phyloP scores from a whole-genome alignment of 371 early-diverging fungal species.

The Rhizopus delemar region DNA sequence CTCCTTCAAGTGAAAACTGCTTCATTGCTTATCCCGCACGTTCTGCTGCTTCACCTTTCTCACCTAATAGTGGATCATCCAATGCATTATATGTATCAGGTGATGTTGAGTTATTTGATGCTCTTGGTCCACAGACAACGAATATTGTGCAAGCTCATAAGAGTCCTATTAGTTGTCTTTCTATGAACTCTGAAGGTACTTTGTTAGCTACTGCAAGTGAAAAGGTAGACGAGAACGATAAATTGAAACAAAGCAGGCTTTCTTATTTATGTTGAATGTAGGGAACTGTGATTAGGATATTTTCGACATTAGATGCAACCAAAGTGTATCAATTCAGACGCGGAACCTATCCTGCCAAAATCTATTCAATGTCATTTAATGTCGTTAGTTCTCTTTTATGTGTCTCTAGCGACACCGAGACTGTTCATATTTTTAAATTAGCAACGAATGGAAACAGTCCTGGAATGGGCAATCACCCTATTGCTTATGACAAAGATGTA shows the following conservation, averaged over 20 bases:
- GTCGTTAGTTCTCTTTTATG: constrained; percentile 76
- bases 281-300: constrained; percentile 97
- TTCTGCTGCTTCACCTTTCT: constrained; percentile 54
- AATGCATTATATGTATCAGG: constrained; percentile 56
- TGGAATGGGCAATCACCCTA: background rate
- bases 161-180: constrained; percentile 80
- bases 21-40: constrained; percentile 91
- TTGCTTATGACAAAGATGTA: constrained; percentile 6
- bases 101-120: constrained; percentile 91
- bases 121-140: constrained; percentile 78
- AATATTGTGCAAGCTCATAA: constrained; percentile 94
- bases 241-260: no score
- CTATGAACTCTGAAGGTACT: constrained; percentile 87
- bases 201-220: constrained; percentile 94
- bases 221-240: constrained; percentile 58
- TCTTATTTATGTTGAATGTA: constrained; percentile 17
- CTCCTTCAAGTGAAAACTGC: constrained; percentile 92
- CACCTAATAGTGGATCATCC: constrained; percentile 26
- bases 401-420: constrained; percentile 92
- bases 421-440: constrained; percentile 95
- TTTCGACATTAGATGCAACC: constrained; percentile 83
- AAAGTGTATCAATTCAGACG: constrained; percentile 94
- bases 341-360: constrained; percentile 89
- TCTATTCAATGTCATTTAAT: constrained; percentile 91
- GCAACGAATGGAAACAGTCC: constrained; percentile 23